Evolutionary conservation across 2,329 filamentous ascomycete genomes (phyloP), one percentile per base, ranked within the genome.

Genomic region (Neonectria neomacrospora): DNA sequence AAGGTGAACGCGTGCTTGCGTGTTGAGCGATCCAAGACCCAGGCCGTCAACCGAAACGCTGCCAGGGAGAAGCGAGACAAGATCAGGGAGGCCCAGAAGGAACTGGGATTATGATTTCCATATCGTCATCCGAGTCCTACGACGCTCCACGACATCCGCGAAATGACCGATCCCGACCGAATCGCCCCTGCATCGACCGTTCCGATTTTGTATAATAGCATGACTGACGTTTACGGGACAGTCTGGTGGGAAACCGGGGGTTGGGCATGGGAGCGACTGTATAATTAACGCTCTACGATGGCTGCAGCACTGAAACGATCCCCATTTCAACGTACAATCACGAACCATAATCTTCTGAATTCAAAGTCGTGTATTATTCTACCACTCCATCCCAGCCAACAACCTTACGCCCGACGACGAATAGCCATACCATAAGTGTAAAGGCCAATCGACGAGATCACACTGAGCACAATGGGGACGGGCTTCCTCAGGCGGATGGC

Each of bases 1-100:
- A 84, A 93, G 61, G 92, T 99, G 72, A 96, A 92, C 80, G 86
- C 88, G 75, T 99, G 96, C 76, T 85, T 99, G 55, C 88, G 92
- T 67, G 89, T 86, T 39, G 93, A 97, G 79, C 88, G 96, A 74
- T 81, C 90, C 54, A 92, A 94, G 78, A 89, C 90, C 60, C 94
- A 94, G 55, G 88, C 87, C 68, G 82, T 84, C 71, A 98, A 99
- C 77, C 88, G 73, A 86, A 92, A 76, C 77, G 83, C 69, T 85
- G 93, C 66, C 86, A 87, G 79, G 80, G 86, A 78, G 90, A 94
- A 83, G 84, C 91, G 76, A 42, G 86, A 90, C 69, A 86, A 88
- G 76, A 88, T 97, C 71, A 88, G 93, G 81, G 86, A 88, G 62
- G 76, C 87, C 87, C 70, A 98, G 91, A 92, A 77, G 60, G 78